Evolutionary conservation across 805 yeast genomes (phyloP), one percentile per base, ranked within the genome.

Genomic region (Maudiozyma bulderi): DNA sequence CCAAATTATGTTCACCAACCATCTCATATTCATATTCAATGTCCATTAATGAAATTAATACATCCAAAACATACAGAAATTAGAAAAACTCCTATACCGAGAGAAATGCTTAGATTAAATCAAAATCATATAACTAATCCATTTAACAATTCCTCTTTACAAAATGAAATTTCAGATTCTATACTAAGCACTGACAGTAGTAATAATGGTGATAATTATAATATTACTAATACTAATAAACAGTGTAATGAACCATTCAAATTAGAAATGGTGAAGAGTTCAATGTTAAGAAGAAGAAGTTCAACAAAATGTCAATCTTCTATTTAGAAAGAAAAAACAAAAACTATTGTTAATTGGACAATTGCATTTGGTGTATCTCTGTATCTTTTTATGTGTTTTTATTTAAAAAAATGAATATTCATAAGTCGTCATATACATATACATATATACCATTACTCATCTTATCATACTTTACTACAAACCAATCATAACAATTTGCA

Each of bases 221-320:
- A 42, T 13, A 26, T 11, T 11, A 42, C 20, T 13, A 13, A 1
- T 28, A 8, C 31, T 9, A n/a, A 39, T 30, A 26, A 33, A 15
- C 14, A 30, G 1, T 34, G 38, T 7, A 40, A 11, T 38, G 39
- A 46, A 47, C 33, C 33, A 4, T 54, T 60, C 39, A 55, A 57
- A 34, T 45, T 61, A 9, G 56, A 58, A 35, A 52, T 61, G 56
- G 37, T 55, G 26, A 52, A 58, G 43, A 61, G 66, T 33, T 54
- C 64, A n/a, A 56, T 61, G 61, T 48, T 61, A 40, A 56, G 54
- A 46, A 59, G 64, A 45, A 54, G 66, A 41, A 55, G 48, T 39
- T 48, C 45, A 8, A 37, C 57, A 2, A 52, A 53, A 43, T 44
- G 48, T 33, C 26, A 34, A 13, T 31, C 11, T 9, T 40, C 48